Evolutionary conservation across 2,329 filamentous ascomycete genomes (phyloP).

Genomic region (Aureobasidium musti): DNA sequence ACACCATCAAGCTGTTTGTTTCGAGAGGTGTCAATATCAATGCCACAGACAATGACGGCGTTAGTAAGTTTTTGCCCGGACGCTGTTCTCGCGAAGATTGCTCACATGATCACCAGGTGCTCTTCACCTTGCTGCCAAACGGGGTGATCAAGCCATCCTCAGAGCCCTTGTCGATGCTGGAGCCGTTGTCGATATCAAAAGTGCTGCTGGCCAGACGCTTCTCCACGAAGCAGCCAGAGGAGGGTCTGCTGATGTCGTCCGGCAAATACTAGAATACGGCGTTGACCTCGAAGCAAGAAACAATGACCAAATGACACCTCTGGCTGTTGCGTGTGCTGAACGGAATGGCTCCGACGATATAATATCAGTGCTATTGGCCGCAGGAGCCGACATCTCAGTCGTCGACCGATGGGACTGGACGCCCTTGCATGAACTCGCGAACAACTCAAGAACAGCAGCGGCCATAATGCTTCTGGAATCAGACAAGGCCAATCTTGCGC

Average conservation of each 20-base stretch:
- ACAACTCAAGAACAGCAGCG: not conserved
- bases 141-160: not conserved
- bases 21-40: not conserved
- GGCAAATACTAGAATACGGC: not conserved
- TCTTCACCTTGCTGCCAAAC: not conserved
- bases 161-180: not conserved
- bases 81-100: not conserved
- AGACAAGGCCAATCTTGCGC: not conserved
- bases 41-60: not conserved
- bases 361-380: not conserved
- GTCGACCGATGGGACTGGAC: not conserved
- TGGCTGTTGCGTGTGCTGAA: not conserved
- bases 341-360: not conserved
- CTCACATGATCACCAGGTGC: not conserved
- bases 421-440: not conserved
- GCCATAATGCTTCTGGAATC: not conserved
- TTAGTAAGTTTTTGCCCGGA: not conserved
- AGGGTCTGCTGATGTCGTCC: not conserved
- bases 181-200: not conserved
- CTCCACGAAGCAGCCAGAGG: not conserved
- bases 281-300: not conserved
- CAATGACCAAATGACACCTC: not conserved
- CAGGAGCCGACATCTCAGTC: not conserved
- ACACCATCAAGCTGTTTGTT: not conserved
- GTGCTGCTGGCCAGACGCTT: not conserved